phyloP scores from a whole-genome alignment of 1,139 yeast genomes.

The Sugiyamaella pinicola region DNA sequence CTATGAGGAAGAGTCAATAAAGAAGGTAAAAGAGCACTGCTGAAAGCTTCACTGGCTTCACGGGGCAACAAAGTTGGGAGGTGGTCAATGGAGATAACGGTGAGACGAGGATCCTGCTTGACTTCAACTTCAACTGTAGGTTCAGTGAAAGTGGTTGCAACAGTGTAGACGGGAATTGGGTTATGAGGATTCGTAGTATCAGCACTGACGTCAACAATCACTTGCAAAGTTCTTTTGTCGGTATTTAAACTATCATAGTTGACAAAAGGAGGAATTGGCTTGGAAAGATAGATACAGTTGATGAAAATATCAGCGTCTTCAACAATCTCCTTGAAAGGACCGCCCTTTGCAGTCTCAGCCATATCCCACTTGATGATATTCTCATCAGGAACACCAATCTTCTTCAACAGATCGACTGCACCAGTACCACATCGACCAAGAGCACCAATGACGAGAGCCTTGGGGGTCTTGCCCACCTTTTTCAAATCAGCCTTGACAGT shows the following conservation, averaged over 20 bases:
- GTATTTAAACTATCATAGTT: conserved; percentile 66
- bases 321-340: conserved; percentile 92
- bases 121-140: conserved; percentile 88
- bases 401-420: conserved; percentile 78
- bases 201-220: conserved; percentile 96
- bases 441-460: conserved; percentile 90
- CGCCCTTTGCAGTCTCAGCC: conserved; percentile 94
- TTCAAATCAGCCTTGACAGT: conserved; percentile 67
- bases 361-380: conserved; percentile 94
- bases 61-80: conserved; percentile 94
- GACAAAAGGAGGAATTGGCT: conserved; percentile 92
- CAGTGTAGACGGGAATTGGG: conserved; percentile 89
- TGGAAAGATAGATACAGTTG: conserved; percentile 91
- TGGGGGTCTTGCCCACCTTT: conserved; percentile 70
- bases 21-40: conserved; percentile 84
- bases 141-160: conserved; percentile 85
- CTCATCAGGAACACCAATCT: conserved; percentile 84
- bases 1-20: conserved; percentile 81
- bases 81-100: conserved; percentile 96
- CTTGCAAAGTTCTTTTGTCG: conserved; percentile 71
- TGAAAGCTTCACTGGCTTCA: conserved; percentile 91
- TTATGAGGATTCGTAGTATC: conserved; percentile 98
- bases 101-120: conserved; percentile 68
- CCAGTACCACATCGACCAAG: conserved; percentile 99
- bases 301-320: conserved; percentile 76